Base-by-base conservation (phyloP, 805 yeast species). In the Wickerhamiella brachini region DNA sequence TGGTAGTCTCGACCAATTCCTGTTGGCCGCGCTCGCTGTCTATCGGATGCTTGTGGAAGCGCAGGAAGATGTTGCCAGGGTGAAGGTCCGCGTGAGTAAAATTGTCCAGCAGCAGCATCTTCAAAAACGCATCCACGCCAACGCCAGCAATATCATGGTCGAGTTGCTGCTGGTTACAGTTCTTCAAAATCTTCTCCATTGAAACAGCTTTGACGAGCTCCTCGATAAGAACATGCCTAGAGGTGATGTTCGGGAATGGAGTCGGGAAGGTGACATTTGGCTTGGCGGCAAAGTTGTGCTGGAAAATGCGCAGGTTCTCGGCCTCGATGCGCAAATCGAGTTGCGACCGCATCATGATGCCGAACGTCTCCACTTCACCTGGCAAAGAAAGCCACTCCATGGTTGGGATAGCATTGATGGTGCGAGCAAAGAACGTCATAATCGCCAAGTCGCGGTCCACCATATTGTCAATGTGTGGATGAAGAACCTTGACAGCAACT, bases 351-450 rank as follows among this genome's bases (percentile, higher is more conserved):
- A 93, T 90, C 70, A 93, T 74, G 0, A 79, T 70, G 1, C 86
- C 76, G 63, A 93, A 93, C 60, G 89, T 93, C 44, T 81, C 84
- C 2, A 90, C 97, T 65, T 93, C 98, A 54, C 83, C 90, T 0
- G 97, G 98, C 47, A 93, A 69, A 2, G 96, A 85, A 4, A 93
- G 71, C 99, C 99, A 93, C 63, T 93, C 97, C 95, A 93, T 86
- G 0, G 95, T 87, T 4, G 99, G 99, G 5, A 93, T 69, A 5
- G 63, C 59, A 59, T 89, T 81, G 49, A 93, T 76, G 1, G 74
- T 50, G 44, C 68, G 65, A 2, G 98, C 98, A 62, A 89, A 83
- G 56, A 83, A 78, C 24, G 67, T 69, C 96, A 93, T 89, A 39
- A 93, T 85, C 56, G 73, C 75, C 58, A 93, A 72, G 65, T 93